Evolutionary conservation across 768 basidiomycete species (phyloP).

Genomic region (Naganishia friedmannii): DNA sequence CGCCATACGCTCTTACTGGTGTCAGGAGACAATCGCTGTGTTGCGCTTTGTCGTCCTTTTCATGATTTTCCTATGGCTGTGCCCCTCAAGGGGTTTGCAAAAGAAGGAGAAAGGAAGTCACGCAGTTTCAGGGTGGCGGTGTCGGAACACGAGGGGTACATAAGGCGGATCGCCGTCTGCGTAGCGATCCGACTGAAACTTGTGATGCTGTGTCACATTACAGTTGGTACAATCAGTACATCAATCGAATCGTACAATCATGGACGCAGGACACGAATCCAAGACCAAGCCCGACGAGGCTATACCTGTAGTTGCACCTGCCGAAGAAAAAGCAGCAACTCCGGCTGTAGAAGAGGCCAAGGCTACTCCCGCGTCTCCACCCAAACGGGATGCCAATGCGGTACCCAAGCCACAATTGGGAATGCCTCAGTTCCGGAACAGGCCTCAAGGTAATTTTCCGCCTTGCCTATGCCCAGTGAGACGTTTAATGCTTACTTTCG

Average conservation of each 20-base stretch:
- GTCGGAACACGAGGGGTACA: neutral
- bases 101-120: neutral
- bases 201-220: neutral
- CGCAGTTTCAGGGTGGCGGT: neutral
- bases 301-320: neutral
- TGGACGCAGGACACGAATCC: conserved; percentile 1
- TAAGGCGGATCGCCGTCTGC: neutral
- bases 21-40: neutral
- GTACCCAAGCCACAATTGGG: conserved; percentile 14
- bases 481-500: too few species aligned
- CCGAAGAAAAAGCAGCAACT: neutral
- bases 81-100: conserved; percentile 2
- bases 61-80: neutral
- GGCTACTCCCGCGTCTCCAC: neutral
- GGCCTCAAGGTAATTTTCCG: neutral
- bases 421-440: neutral
- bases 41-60: neutral
- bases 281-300: conserved; percentile 1
- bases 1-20: neutral
- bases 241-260: neutral
- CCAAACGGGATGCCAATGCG: conserved; percentile 1
- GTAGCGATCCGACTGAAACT: neutral
- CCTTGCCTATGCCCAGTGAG: neutral
- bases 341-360: neutral
- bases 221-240: neutral